Conservation (phyloP, 306 rosid species). For the Vigna angularis region DNA sequence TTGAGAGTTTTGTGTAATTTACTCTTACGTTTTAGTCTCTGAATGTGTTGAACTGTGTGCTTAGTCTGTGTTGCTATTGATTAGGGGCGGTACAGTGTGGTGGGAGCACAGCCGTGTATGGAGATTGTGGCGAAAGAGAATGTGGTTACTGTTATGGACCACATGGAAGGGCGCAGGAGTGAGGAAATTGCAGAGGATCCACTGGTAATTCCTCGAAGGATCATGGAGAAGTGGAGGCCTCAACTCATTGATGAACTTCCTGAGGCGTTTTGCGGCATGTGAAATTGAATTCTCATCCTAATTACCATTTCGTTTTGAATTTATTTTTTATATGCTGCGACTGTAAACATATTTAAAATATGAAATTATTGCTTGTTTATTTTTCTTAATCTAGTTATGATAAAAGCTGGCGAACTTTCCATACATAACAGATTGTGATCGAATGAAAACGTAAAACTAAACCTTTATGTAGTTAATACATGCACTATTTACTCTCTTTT, state of each 20-base stretch:
- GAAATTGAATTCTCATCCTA: not conserved
- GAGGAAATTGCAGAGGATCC: constrained; percentile 89
- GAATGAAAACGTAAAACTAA: not conserved
- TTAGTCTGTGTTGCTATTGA: constrained; percentile 27
- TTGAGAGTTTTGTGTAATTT: not conserved
- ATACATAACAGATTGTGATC: not conserved
- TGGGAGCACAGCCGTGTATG: constrained; percentile 93
- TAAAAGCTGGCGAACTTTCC: not conserved
- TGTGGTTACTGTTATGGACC: constrained; percentile 85
- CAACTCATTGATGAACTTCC: constrained; percentile 91
- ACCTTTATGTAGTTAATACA: not conserved
- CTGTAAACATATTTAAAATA: not conserved
- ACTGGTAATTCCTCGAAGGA: constrained; percentile 75
- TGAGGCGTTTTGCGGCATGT: constrained; percentile 91
- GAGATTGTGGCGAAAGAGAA: constrained; percentile 96
- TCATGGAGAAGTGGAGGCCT: constrained; percentile 84
- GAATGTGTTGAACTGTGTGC: not conserved
- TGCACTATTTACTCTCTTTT: not conserved
- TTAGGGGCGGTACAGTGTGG: constrained; percentile 88
- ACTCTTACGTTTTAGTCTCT: not conserved
- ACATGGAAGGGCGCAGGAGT: constrained; percentile 65
- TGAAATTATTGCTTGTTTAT: not conserved
- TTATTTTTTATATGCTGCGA: not conserved
- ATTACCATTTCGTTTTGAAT: not conserved
- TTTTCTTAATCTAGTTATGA: not conserved